phyloP scores from a whole-genome alignment of 306 rosid genomes.

The Clitoria ternatea region DNA sequence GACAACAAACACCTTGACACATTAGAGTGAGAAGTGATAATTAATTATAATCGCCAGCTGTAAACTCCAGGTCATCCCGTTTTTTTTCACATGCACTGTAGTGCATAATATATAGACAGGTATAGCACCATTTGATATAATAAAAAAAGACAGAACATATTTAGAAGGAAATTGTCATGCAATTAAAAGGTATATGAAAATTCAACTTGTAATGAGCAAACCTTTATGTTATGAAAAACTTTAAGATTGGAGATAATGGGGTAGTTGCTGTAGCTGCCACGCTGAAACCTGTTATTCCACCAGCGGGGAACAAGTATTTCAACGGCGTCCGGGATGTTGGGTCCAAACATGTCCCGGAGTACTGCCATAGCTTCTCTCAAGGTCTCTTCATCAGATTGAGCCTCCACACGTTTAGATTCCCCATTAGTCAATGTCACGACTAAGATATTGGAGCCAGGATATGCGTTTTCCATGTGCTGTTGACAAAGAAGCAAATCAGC shows the following conservation, averaged over 20 bases:
- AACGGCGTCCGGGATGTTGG: slow-evolving; percentile 66
- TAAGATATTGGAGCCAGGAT: slow-evolving; percentile 88
- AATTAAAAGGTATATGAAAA: background rate
- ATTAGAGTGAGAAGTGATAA: background rate
- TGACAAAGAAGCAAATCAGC: slow-evolving; percentile 41
- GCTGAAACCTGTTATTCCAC: slow-evolving; percentile 90
- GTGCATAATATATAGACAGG: slow-evolving; percentile 12
- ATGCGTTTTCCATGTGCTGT: slow-evolving; percentile 98
- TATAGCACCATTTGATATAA: background rate
- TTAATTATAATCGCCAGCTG: slow-evolving; percentile 20
- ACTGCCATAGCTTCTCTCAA: slow-evolving; percentile 83
- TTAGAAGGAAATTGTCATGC: background rate
- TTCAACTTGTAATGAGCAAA: slow-evolving; percentile 20
- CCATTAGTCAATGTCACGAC: slow-evolving; percentile 95
- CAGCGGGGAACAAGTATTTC: slow-evolving; percentile 88
- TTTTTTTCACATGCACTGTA: slow-evolving; percentile 17
- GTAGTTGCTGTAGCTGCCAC: slow-evolving; percentile 96
- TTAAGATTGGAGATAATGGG: slow-evolving; percentile 60
- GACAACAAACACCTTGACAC: background rate
- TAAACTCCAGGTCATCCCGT: slow-evolving; percentile 26
- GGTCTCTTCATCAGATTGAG: slow-evolving; percentile 71
- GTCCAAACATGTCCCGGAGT: slow-evolving; percentile 86
- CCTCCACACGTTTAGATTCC: slow-evolving; percentile 95
- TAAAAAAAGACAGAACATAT: slow-evolving; percentile 4
- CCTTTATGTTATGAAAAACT: slow-evolving; percentile 64